Conservation (phyloP, 1,284 basidiomycete genomes). For the Ganoderma meredithae region DNA sequence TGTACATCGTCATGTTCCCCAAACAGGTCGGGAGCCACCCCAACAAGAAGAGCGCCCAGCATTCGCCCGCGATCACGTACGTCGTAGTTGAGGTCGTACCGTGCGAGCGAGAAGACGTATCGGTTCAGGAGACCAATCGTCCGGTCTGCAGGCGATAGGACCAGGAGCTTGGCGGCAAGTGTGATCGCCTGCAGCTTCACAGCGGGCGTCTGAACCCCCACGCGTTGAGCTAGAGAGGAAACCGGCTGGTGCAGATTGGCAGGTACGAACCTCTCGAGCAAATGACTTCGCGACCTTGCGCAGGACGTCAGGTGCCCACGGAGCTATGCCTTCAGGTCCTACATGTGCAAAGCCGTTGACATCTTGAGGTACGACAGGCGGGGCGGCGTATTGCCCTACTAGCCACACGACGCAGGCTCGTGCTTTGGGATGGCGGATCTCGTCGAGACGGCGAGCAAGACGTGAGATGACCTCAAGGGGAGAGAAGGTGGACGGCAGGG, state of each 20-base stretch:
- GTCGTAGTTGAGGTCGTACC: slow-evolving; percentile 89
- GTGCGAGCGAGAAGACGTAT: slow-evolving; percentile 85
- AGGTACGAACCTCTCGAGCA: slow-evolving; percentile 62
- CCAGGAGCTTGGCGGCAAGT: slow-evolving; percentile 83
- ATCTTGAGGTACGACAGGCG: slow-evolving; percentile 37
- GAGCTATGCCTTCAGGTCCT: slow-evolving; percentile 55
- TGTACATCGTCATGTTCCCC: slow-evolving; percentile 46
- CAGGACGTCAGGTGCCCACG: slow-evolving; percentile 88
- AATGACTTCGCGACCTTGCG: slow-evolving; percentile 81
- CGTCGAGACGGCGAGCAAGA: slow-evolving; percentile 78
- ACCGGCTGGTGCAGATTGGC: background rate
- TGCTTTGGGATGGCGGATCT: slow-evolving; percentile 80
- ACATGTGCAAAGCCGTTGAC: slow-evolving; percentile 25
- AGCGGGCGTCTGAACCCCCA: slow-evolving; percentile 53
- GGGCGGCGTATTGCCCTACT: slow-evolving; percentile 82
- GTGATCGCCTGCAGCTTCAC: slow-evolving; percentile 87
- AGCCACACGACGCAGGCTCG: slow-evolving; percentile 90
- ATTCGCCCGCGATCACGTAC: slow-evolving; percentile 89
- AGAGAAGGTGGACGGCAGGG: slow-evolving; percentile 47
- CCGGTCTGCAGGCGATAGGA: slow-evolving; percentile 66
- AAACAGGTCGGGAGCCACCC: slow-evolving; percentile 51
- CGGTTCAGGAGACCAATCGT: slow-evolving; percentile 62
- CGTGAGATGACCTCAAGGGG: slow-evolving; percentile 76
- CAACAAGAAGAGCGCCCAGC: slow-evolving; percentile 73
- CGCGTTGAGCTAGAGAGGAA: slow-evolving; percentile 2